Evolutionary conservation across 768 basidiomycete species (phyloP).

Genomic region (Russula abietina): DNA sequence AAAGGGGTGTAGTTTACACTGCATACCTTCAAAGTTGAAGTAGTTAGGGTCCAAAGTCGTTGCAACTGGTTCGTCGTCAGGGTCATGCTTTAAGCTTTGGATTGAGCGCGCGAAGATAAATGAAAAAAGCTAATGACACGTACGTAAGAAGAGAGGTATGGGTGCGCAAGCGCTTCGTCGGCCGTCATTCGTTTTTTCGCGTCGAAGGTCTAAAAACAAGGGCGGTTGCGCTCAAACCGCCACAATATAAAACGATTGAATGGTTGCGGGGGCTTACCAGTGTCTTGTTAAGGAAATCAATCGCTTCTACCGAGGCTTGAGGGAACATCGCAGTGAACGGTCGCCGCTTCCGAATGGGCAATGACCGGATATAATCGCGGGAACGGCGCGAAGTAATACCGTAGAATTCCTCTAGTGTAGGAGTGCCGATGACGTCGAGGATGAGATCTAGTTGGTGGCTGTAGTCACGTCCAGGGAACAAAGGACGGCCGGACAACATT

Average conservation of each 20-base stretch:
- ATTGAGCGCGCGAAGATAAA: constrained; percentile 6
- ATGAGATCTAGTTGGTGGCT: constrained; percentile 85
- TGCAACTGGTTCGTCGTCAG: constrained; percentile 84
- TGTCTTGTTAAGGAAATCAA: constrained; percentile 68
- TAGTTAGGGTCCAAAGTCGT: constrained; percentile 75
- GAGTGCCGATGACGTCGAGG: constrained; percentile 84
- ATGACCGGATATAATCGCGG: constrained; percentile 79
- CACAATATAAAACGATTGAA: background rate
- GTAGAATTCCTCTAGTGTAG: constrained; percentile 86
- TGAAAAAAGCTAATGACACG: constrained; percentile 25
- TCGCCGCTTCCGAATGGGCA: constrained; percentile 74
- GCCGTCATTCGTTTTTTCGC: constrained; percentile 81
- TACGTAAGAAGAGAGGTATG: constrained; percentile 74
- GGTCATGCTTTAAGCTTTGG: constrained; percentile 54
- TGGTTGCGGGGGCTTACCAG: constrained; percentile 37
- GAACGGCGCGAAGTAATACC: constrained; percentile 81
- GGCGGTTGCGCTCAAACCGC: background rate
- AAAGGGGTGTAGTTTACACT: background rate
- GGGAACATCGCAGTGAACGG: constrained; percentile 72
- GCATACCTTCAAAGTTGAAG: constrained; percentile 84
- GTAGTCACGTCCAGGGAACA: constrained; percentile 86
- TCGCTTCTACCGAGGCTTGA: constrained; percentile 62
- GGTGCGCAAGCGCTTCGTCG: constrained; percentile 75
- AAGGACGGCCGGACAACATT: constrained; percentile 69
- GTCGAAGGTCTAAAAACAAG: constrained; percentile 63